Conservation (phyloP, 495 filamentous ascomycete genomes). For the Tuber borchii region DNA sequence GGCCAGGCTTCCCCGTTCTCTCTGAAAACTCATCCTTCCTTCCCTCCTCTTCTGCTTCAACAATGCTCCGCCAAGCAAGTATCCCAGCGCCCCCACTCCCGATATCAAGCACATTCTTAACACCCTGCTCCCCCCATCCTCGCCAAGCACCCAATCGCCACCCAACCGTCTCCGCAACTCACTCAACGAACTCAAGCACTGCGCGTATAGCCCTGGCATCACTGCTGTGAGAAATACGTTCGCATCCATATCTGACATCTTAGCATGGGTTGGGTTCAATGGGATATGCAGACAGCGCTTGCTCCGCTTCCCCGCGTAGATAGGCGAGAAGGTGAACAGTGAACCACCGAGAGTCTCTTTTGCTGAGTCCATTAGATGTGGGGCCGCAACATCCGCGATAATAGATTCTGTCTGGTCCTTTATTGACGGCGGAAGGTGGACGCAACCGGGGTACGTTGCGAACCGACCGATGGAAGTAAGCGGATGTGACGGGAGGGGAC, state of each 20-base stretch:
- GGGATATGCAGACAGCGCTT: slow-evolving; percentile 55
- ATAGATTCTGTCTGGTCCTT: slow-evolving; percentile 46
- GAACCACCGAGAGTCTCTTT: slow-evolving; percentile 65
- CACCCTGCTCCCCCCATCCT: slow-evolving; percentile 49
- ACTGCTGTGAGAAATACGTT: slow-evolving; percentile 73
- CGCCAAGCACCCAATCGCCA: slow-evolving; percentile 64
- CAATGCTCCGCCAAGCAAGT: slow-evolving; percentile 74
- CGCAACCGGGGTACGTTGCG: slow-evolving; percentile 60
- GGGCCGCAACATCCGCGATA: slow-evolving; percentile 59
- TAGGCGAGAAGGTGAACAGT: slow-evolving; percentile 63
- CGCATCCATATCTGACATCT: slow-evolving; percentile 78
- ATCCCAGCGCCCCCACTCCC: slow-evolving; percentile 78
- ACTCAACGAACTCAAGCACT: slow-evolving; percentile 63
- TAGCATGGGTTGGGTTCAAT: slow-evolving; percentile 60
- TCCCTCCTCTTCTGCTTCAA: slow-evolving; percentile 70
- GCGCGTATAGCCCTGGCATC: slow-evolving; percentile 73
- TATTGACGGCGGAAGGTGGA: slow-evolving; percentile 56
- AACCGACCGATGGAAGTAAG: slow-evolving; percentile 59
- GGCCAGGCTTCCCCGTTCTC: slow-evolving; percentile 26
- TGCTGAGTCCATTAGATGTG: slow-evolving; percentile 65
- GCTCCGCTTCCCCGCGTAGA: slow-evolving; percentile 43
- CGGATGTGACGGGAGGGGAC: slow-evolving; percentile 55
- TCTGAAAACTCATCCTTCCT: slow-evolving; percentile 49
- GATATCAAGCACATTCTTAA: slow-evolving; percentile 69
- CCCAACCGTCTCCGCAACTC: slow-evolving; percentile 84